Evolutionary conservation across 2,329 filamentous ascomycete species (phyloP).

Genomic region (Reticulascus tulasneorum): DNA sequence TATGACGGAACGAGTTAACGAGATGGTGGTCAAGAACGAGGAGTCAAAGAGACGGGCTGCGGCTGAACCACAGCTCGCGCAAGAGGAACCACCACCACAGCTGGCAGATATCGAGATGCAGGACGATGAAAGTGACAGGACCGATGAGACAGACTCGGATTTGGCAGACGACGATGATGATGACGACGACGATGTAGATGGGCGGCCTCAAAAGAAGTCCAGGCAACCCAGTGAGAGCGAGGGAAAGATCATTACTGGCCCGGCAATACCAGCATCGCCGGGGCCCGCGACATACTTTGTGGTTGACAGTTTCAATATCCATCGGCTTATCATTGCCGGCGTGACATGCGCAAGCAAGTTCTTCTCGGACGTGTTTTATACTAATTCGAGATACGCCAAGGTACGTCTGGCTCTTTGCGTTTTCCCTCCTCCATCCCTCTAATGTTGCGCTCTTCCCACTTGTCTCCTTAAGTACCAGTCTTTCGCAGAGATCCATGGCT

Average conservation of each 20-base stretch:
- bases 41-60: constrained; percentile 39
- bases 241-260: constrained; percentile 2
- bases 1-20: constrained; percentile 96
- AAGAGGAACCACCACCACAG: constrained; percentile 17
- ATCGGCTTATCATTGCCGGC: constrained; percentile 90
- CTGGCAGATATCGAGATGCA: constrained; percentile 30
- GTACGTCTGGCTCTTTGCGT: no score
- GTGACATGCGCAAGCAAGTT: constrained; percentile 99
- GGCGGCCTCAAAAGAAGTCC: constrained; percentile 3
- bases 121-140: constrained; percentile 26
- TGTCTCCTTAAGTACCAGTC: no score
- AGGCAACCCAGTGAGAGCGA: constrained; percentile 20
- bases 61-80: constrained; percentile 23
- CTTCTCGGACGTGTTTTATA: constrained; percentile 98
- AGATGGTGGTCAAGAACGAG: constrained; percentile 66
- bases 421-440: no score
- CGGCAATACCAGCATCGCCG: constrained; percentile 13
- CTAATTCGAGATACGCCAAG: constrained; percentile 98
- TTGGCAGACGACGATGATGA: constrained; percentile 46
- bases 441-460: neutral
- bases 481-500: neutral
- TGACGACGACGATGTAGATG: constrained; percentile 30
- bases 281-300: constrained; percentile 68
- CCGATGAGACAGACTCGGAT: constrained; percentile 46
- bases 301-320: constrained; percentile 98